These are phyloP conservation scores for Rhizophagus clarus DNA, from an alignment of 192 early-diverging fungal species.

Conservation along the genomic window DNA sequence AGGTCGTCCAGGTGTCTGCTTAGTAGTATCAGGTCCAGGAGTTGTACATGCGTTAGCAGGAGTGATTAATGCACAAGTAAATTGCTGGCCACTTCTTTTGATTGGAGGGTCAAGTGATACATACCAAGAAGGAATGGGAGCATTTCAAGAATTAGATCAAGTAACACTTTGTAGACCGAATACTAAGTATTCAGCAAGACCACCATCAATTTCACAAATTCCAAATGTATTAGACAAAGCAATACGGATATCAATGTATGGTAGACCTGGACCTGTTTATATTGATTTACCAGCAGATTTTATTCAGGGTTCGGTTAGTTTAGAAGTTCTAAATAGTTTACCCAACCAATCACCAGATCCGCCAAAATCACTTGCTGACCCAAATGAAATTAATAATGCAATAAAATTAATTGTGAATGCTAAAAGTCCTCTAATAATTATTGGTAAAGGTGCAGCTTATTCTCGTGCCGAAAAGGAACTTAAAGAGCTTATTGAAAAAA, in stretches of 20 bases:
- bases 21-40: slow-evolving; percentile 72
- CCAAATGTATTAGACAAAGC: slow-evolving; percentile 59
- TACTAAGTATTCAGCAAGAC: slow-evolving; percentile 61
- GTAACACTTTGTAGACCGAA: slow-evolving; percentile 64
- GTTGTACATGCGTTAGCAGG: slow-evolving; percentile 74
- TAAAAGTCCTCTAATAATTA: slow-evolving; percentile 60
- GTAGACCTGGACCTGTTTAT: slow-evolving; percentile 68
- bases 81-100: slow-evolving; percentile 71
- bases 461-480: slow-evolving; percentile 65
- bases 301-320: slow-evolving; percentile 53
- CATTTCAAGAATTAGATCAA: slow-evolving; percentile 74
- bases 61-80: slow-evolving; percentile 67
- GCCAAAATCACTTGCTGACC: slow-evolving; percentile 53
- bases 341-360: slow-evolving; percentile 29
- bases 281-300: slow-evolving; percentile 69
- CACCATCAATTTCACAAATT: slow-evolving; percentile 49
- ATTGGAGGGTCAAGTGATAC: slow-evolving; percentile 61
- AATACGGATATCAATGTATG: slow-evolving; percentile 50
- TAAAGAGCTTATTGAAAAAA: slow-evolving; percentile 53
- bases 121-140: slow-evolving; percentile 61
- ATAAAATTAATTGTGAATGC: slow-evolving; percentile 48
- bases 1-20: slow-evolving; percentile 65
- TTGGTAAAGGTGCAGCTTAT: slow-evolving; percentile 79
- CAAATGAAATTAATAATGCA: slow-evolving; percentile 45
- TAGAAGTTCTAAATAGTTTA: slow-evolving; percentile 4